Conservation (phyloP, 257 asterid genomes). For the Catharanthus roseus region DNA sequence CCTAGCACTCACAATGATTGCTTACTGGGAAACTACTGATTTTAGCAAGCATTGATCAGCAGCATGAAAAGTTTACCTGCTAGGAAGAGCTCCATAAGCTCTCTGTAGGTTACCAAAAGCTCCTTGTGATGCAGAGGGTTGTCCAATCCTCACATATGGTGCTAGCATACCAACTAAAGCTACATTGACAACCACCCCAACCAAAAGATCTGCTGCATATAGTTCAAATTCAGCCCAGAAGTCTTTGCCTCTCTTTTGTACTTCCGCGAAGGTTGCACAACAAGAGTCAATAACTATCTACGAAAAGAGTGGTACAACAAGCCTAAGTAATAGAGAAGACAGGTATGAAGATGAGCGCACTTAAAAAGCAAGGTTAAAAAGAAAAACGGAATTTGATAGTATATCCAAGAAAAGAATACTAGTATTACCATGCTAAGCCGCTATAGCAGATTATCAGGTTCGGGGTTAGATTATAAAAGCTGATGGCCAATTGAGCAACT, state of each 20-base stretch:
- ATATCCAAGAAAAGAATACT: not conserved
- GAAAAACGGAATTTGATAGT: not conserved
- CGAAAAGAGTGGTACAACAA: conserved; percentile 10
- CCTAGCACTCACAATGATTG: not conserved
- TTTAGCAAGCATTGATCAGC: not conserved
- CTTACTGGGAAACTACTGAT: not conserved
- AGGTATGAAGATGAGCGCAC: not conserved
- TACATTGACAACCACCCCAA: conserved; percentile 90
- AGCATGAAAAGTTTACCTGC: conserved; percentile 53
- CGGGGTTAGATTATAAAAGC: not conserved
- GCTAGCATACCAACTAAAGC: conserved; percentile 97
- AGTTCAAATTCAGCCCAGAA: conserved; percentile 97
- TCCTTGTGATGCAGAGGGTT: conserved; percentile 61
- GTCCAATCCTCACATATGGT: conserved; percentile 89
- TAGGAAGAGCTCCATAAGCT: conserved; percentile 87
- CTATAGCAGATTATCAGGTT: not conserved
- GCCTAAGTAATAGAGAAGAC: not conserved
- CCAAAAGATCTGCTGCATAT: conserved; percentile 87
- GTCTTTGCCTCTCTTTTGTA: conserved; percentile 89
- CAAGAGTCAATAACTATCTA: conserved; percentile 92
- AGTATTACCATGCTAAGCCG: not conserved
- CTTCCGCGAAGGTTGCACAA: conserved; percentile 97
- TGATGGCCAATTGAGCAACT: not conserved
- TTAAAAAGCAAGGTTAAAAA: not conserved
- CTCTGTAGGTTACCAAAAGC: conserved; percentile 52